These are phyloP conservation scores for Cochliopodium minus DNA, from an alignment of 208 protist species.

Conservation along the genomic window DNA sequence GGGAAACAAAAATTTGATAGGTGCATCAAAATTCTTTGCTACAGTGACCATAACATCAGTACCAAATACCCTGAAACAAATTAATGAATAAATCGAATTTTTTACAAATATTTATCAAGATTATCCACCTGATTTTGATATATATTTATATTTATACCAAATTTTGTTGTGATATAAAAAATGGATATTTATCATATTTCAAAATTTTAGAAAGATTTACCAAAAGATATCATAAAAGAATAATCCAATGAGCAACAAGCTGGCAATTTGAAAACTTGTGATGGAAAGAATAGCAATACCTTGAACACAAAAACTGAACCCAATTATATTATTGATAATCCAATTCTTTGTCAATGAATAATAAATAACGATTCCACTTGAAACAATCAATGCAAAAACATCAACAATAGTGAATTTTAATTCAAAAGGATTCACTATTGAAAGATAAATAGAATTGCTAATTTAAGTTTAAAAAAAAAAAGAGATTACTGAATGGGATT, in stretches of 20 bases:
- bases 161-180: too few relatives aligned
- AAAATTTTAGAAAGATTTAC: too few relatives aligned
- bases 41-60: slow-evolving; percentile 52
- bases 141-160: too few relatives aligned
- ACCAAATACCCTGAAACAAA: slow-evolving; percentile 50
- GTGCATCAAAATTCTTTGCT: slow-evolving; percentile 46
- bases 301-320: slow-evolving; percentile 30
- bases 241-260: slow-evolving; percentile 30
- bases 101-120: too few relatives aligned
- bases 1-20: slow-evolving; percentile 50
- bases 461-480: background rate
- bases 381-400: background rate
- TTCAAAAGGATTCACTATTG: background rate
- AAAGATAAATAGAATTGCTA: background rate
- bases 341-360: slow-evolving; percentile 39
- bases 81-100: too few relatives aligned
- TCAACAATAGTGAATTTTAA: slow-evolving; percentile 1
- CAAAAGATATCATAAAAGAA: slow-evolving; percentile 61
- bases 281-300: background rate
- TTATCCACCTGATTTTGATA: too few relatives aligned
- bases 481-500: too few relatives aligned
- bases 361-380: background rate
- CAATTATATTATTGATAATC: slow-evolving; percentile 50
- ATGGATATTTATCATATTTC: too few relatives aligned
- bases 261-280: slow-evolving; percentile 11